Evolutionary conservation across 2,329 filamentous ascomycete genomes (phyloP).

Genomic region (Sphaceloma murrayae): DNA sequence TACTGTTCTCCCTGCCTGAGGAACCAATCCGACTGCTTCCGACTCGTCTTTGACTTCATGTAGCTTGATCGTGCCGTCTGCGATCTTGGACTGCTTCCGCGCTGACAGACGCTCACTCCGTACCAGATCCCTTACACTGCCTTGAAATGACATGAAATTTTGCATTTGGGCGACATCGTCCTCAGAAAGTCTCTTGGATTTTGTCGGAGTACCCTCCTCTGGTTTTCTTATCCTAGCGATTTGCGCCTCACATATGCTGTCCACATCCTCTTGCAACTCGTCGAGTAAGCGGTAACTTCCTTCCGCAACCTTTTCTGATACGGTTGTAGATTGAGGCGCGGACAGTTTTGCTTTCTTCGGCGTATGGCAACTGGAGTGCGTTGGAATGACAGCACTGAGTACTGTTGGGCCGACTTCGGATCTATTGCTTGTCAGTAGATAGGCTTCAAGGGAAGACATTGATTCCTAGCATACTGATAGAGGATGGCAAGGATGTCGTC

Average conservation of each 20-base stretch:
- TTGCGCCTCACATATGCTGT: constrained; percentile 32
- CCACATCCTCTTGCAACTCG: constrained; percentile 36
- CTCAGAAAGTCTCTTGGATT: constrained; percentile 25
- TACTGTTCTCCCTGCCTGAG: constrained; percentile 46
- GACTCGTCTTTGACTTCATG: constrained; percentile 18
- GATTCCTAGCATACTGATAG: constrained; percentile 30
- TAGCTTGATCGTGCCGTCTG: constrained; percentile 20
- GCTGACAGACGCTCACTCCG: constrained; percentile 22
- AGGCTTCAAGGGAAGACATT: no score
- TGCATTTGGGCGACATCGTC: constrained; percentile 32
- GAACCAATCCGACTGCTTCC: neutral
- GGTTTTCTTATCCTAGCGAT: constrained; percentile 27
- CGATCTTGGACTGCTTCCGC: constrained; percentile 6
- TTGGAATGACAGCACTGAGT: constrained; percentile 31
- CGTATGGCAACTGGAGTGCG: constrained; percentile 22
- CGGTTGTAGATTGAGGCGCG: constrained; percentile 28
- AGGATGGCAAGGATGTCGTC: constrained; percentile 36
- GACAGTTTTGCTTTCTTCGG: constrained; percentile 38
- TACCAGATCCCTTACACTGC: constrained; percentile 24
- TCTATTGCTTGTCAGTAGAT: no score
- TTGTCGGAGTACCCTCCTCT: constrained; percentile 17
- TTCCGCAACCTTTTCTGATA: constrained; percentile 31
- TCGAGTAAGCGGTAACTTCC: constrained; percentile 35
- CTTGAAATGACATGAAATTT: constrained; percentile 24
- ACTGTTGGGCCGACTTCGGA: constrained; percentile 39